Conservation (phyloP, 371 early-diverging fungal species). For the Mucor racemosus region DNA sequence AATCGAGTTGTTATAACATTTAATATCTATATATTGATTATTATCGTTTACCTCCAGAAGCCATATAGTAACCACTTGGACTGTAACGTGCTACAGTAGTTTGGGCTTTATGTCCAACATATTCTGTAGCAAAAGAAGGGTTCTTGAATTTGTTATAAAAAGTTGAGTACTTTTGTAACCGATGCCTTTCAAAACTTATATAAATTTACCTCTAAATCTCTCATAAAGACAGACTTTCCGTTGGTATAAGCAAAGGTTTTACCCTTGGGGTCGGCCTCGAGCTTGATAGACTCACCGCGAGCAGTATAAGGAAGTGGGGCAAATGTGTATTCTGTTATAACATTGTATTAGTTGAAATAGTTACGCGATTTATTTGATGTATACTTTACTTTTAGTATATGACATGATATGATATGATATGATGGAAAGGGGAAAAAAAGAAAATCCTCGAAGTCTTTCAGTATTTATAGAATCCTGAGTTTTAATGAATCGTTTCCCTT, state of each 20-base stretch:
- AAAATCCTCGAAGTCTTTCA: not conserved
- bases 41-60: constrained; percentile 81
- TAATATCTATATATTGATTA: not conserved
- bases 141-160: too few relatives aligned
- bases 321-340: constrained; percentile 60
- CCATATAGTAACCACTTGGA: constrained; percentile 94
- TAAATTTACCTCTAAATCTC: constrained; percentile 74
- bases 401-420: constrained; percentile 6
- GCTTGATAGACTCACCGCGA: constrained; percentile 83
- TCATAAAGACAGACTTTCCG: constrained; percentile 87
- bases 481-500: too few relatives aligned
- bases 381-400: constrained; percentile 11
- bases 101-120: constrained; percentile 78
- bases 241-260: constrained; percentile 87
- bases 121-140: constrained; percentile 83
- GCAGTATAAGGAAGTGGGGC: constrained; percentile 81
- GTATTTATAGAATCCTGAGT: not conserved
- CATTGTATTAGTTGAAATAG: not conserved
- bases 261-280: constrained; percentile 87
- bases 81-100: constrained; percentile 90
- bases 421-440: not conserved
- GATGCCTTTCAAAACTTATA: too few relatives aligned
- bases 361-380: not conserved
- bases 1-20: not conserved
- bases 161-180: too few relatives aligned